phyloP scores from a whole-genome alignment of 352 stramenopile species.

The Aphanomyces invadans region DNA sequence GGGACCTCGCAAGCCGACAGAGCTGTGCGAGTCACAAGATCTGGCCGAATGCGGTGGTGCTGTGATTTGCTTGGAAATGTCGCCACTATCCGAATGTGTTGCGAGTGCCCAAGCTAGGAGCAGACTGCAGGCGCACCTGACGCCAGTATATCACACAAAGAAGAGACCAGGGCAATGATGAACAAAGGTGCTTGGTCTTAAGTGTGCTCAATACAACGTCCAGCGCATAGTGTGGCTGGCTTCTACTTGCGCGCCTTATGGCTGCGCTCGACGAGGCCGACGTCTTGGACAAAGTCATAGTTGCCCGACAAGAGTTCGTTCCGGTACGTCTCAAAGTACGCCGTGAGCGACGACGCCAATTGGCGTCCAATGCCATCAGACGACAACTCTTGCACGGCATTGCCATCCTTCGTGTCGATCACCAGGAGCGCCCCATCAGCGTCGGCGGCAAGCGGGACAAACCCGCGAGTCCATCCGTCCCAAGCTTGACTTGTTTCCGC shows the following conservation, averaged over 20 bases:
- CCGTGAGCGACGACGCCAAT: slow-evolving; percentile 43
- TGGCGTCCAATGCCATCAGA: slow-evolving; percentile 52
- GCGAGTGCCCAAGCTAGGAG: no score
- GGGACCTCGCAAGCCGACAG: no score
- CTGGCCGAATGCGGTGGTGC: no score
- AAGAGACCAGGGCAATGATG: no score
- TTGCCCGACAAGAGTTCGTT: slow-evolving; percentile 74
- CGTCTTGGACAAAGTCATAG: slow-evolving; percentile 76
- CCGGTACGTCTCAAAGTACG: slow-evolving; percentile 72
- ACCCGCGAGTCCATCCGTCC: slow-evolving; percentile 49
- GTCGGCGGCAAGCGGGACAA: slow-evolving; percentile 66
- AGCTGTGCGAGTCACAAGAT: no score
- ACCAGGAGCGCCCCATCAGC: slow-evolving; percentile 59
- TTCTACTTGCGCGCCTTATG: slow-evolving; percentile 27
- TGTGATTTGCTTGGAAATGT: no score
- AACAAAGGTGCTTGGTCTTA: no score
- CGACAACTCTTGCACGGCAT: slow-evolving; percentile 58
- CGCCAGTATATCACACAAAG: no score
- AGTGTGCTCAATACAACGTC: no score
- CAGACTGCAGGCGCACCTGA: no score
- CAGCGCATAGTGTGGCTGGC: no score
- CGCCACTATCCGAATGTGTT: no score
- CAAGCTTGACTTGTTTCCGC: slow-evolving; percentile 39
- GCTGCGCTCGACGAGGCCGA: slow-evolving; percentile 71
- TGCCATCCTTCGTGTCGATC: slow-evolving; percentile 39